A percentile compares a stretch with the other conserved stretches of the same genome.
phyloP scores from a whole-genome alignment of 148 eudicot genomes.

The Oxyria digyna region DNA sequence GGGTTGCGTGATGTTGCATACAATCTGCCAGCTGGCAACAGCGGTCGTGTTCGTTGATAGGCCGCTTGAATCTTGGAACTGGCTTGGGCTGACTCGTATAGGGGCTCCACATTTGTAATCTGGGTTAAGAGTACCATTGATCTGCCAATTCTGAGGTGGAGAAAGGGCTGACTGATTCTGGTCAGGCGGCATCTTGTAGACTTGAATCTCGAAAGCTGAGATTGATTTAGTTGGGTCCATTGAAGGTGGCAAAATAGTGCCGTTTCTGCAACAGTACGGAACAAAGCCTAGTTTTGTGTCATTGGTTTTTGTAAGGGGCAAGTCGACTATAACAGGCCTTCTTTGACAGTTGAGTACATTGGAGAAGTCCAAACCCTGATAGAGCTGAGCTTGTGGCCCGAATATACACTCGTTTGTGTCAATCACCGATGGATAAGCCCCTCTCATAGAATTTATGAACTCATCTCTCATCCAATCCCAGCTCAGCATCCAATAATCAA shows the following conservation, averaged over 20 bases:
- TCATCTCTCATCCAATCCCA: constrained; percentile 74
- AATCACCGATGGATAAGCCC: constrained; percentile 44
- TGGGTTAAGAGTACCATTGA: constrained; percentile 47
- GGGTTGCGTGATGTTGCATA: constrained; percentile 30
- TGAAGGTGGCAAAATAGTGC: constrained; percentile 47
- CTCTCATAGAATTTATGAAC: constrained; percentile 46
- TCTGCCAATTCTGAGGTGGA: constrained; percentile 62
- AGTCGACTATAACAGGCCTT: constrained; percentile 50
- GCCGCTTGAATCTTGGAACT: constrained; percentile 39
- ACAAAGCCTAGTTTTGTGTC: constrained; percentile 35
- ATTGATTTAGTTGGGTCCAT: constrained; percentile 52
- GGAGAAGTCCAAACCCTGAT: constrained; percentile 43
- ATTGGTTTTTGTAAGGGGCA: constrained; percentile 47
- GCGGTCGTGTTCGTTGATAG: constrained; percentile 19
- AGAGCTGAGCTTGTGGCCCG: constrained; percentile 34
- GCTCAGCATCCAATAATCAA: constrained; percentile 58
- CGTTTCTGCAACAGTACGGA: constrained; percentile 60
- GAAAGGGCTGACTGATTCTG: constrained; percentile 30
- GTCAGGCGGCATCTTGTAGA: constrained; percentile 65
- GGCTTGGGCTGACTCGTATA: constrained; percentile 48
- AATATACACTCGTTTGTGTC: constrained; percentile 41
- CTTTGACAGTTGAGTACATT: constrained; percentile 41
- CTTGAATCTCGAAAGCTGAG: constrained; percentile 47
- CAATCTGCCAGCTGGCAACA: constrained; percentile 59
- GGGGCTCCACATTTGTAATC: constrained; percentile 60